Percentiles rank a stretch among this genome's conserved stretches.
These are phyloP conservation scores for Chrysanthemum seticuspe DNA, from an alignment of 129 eudicot species.

Conservation along the genomic window DNA sequence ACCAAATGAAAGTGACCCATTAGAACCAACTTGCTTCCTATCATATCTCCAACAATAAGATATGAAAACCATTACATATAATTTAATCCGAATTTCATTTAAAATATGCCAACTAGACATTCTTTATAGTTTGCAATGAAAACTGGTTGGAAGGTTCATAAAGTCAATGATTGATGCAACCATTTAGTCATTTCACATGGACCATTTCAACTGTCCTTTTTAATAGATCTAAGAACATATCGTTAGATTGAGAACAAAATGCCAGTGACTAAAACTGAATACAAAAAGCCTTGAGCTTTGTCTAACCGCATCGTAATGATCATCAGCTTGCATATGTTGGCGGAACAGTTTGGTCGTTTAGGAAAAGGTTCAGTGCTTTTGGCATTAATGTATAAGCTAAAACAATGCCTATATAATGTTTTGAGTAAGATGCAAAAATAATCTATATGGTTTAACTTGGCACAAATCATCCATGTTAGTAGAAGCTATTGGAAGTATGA, in stretches of 20 bases:
- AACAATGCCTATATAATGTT: too few relatives aligned
- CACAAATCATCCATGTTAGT: too few relatives aligned
- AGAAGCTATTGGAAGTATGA: too few relatives aligned
- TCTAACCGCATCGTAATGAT: neutral
- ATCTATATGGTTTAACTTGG: too few relatives aligned
- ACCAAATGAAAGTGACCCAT: slow-evolving; percentile 25
- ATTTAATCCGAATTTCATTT: neutral
- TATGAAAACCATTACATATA: neutral
- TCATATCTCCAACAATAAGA: neutral
- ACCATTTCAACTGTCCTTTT: neutral
- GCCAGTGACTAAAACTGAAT: neutral
- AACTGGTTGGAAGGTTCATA: neutral
- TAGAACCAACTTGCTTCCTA: slow-evolving; percentile 21
- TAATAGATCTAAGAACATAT: neutral
- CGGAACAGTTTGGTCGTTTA: neutral
- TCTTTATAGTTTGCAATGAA: neutral
- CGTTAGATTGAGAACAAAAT: slow-evolving; percentile 4
- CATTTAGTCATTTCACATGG: too few relatives aligned
- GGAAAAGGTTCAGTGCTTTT: neutral
- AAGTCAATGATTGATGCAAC: slow-evolving; percentile 7
- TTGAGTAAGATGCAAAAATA: too few relatives aligned
- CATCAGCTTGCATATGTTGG: neutral
- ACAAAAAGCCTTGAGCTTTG: neutral
- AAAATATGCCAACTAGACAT: neutral
- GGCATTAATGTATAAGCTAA: too few relatives aligned